Evolutionary conservation across 2,329 filamentous ascomycete genomes (phyloP), one percentile per base, ranked within the genome.

Genomic region (Neurospora crassa): DNA sequence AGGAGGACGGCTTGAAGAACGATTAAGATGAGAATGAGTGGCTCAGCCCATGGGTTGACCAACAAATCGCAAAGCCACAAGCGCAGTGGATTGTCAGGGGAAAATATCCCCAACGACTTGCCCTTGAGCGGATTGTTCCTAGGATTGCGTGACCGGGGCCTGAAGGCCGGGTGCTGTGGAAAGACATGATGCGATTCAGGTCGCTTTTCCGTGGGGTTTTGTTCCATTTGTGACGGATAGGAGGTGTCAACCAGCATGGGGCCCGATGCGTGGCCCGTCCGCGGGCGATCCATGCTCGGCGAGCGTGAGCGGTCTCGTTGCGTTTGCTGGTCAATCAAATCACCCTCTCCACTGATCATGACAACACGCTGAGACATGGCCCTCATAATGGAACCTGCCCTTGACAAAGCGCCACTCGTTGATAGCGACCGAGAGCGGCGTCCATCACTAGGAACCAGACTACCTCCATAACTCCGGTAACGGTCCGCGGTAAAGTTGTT

Each of bases 281-380:
- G 85, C 70, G 88, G 79, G 78, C 79, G 87, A 78, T 82, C 87
- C 78, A 74, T 84, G 78, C 80, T 86, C 75, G 82, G 84, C 76
- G 83, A 90, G 75, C 79, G 88, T 79, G 82, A 91, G 79, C 83
- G 90, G 83, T 84, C 83, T 68, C 88, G 85, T 59, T 88, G 86
- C 34, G 90, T 85, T 69, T 88, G 89, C 73, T 91, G 89, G 79
- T 97, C 93, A 18, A 94, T 85, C 24, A 92, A 83, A 76, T 97
- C 93, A 5, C 91, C 91, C 77, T 98, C 96, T 78, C 97, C 97
- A 81, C 94, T 97, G 76, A 99, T 88, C 78, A 98, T 98, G 78
- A 99, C 96, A 71, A 99, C 94, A 83, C 96, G 93, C 82, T 97
- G 94, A 41, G 96, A 98, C 89, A 99, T 97, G 73, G 89, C 89